Percentiles rank a stretch among this genome's conserved stretches.
phyloP scores from a whole-genome alignment of 768 basidiomycete species.

The Boletus barrowsii region DNA sequence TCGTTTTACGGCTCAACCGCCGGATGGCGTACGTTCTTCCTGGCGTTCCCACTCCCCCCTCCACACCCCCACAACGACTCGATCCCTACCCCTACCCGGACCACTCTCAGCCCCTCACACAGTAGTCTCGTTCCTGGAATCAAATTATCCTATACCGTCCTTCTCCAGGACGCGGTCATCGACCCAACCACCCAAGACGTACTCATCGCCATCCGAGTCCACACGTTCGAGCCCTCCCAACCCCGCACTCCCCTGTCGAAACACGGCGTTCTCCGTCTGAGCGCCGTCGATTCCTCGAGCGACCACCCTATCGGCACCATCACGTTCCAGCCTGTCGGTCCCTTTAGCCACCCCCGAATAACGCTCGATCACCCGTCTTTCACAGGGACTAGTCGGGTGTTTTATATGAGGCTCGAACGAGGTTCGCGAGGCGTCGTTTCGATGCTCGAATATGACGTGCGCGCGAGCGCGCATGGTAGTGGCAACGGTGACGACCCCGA shows the following conservation, averaged over 20 bases:
- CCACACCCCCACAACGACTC: neutral
- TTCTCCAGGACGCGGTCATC: conserved; percentile 7
- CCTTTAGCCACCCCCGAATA: too few species aligned
- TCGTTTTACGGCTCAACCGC: neutral
- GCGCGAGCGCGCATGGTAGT: too few species aligned
- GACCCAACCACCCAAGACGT: conserved; percentile 11
- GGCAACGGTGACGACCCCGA: neutral
- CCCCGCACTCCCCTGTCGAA: neutral
- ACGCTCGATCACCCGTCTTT: conserved; percentile 1
- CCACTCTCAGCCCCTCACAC: conserved; percentile 8
- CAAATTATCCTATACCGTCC: neutral
- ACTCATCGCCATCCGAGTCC: conserved; percentile 6
- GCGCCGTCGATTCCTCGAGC: neutral
- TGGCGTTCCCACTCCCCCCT: conserved; percentile 13
- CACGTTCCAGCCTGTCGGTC: neutral
- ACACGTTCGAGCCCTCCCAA: neutral
- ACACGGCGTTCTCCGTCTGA: conserved; percentile 11
- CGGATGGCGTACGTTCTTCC: conserved; percentile 7
- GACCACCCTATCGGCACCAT: conserved; percentile 3
- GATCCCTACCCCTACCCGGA: neutral
- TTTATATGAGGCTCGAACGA: neutral
- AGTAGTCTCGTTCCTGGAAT: conserved; percentile 3
- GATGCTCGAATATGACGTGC: conserved; percentile 15
- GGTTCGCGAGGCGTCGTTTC: neutral
- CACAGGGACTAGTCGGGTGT: conserved; percentile 13